phyloP scores from a whole-genome alignment of 805 yeast species.

The Kuraishia molischiana region DNA sequence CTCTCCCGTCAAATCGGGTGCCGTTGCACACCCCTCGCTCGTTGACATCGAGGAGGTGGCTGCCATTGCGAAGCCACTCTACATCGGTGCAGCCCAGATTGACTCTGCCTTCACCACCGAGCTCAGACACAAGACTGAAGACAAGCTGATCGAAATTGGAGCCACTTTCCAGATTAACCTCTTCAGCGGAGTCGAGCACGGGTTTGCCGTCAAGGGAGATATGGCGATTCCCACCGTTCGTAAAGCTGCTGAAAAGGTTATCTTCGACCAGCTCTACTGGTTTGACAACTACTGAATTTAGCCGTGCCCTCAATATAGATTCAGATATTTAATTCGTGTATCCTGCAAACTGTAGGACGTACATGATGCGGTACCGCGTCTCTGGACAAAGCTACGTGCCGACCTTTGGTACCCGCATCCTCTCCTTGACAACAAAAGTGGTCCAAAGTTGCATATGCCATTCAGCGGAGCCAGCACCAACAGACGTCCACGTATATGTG shows the following conservation, averaged over 20 bases:
- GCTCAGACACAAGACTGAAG: slow-evolving; percentile 52
- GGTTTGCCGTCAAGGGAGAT: slow-evolving; percentile 78
- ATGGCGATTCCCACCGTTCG: slow-evolving; percentile 34
- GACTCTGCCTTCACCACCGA: slow-evolving; percentile 59
- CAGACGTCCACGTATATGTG: too few species aligned
- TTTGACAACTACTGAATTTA: slow-evolving; percentile 7
- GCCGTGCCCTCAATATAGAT: too few species aligned
- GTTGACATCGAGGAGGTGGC: slow-evolving; percentile 56
- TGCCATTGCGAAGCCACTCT: slow-evolving; percentile 47
- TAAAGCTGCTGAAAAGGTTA: slow-evolving; percentile 61
- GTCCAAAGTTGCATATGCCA: too few species aligned
- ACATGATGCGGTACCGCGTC: too few species aligned
- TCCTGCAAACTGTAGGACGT: too few species aligned
- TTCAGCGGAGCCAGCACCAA: too few species aligned
- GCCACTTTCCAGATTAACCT: slow-evolving; percentile 52
- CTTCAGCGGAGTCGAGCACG: slow-evolving; percentile 61
- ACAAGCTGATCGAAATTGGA: slow-evolving; percentile 34
- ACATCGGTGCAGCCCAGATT: slow-evolving; percentile 66
- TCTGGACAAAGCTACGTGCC: too few species aligned
- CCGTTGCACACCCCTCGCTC: slow-evolving; percentile 79
- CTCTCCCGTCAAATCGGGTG: slow-evolving; percentile 41
- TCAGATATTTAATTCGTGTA: too few species aligned
- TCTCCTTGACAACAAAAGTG: too few species aligned
- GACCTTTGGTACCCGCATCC: too few species aligned
- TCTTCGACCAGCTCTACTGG: slow-evolving; percentile 33